A percentile compares a stretch with the other conserved stretches of the same genome.
Conservation (phyloP, 345 rosid genomes). For the Corymbia maculata region DNA sequence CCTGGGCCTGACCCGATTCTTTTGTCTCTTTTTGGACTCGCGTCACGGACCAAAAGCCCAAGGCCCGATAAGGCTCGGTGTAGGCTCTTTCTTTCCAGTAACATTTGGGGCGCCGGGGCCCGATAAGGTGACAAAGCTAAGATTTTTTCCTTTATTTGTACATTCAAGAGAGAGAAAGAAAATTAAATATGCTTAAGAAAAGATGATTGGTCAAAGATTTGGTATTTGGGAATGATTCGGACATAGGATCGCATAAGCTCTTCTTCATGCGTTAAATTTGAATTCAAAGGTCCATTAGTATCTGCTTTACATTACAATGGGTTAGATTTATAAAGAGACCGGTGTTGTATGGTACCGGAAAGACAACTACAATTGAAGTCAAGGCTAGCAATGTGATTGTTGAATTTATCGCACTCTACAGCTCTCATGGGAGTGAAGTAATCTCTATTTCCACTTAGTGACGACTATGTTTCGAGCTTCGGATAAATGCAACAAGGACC, state of each 20-base stretch:
- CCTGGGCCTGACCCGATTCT: neutral
- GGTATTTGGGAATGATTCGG: neutral
- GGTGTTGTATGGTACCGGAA: neutral
- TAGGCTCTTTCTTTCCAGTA: too few species aligned
- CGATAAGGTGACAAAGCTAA: too few species aligned
- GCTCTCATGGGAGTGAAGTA: too few species aligned
- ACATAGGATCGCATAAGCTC: neutral
- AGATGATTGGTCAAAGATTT: neutral
- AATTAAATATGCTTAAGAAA: too few species aligned
- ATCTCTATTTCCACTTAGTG: too few species aligned
- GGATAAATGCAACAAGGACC: fast-evolving
- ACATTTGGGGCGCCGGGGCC: too few species aligned
- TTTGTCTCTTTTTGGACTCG: neutral
- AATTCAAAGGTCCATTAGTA: too few species aligned
- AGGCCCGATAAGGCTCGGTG: neutral
- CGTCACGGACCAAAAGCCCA: neutral
- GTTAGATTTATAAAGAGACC: neutral
- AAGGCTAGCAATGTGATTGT: neutral
- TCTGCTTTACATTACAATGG: fast-evolving
- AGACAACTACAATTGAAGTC: neutral
- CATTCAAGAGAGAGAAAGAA: neutral
- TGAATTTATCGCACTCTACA: neutral
- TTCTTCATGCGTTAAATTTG: neutral
- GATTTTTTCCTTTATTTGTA: too few species aligned
- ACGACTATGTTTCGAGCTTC: too few species aligned